Base-by-base conservation (phyloP, 768 basidiomycete species). In the Cystofilobasidium ferigula region DNA sequence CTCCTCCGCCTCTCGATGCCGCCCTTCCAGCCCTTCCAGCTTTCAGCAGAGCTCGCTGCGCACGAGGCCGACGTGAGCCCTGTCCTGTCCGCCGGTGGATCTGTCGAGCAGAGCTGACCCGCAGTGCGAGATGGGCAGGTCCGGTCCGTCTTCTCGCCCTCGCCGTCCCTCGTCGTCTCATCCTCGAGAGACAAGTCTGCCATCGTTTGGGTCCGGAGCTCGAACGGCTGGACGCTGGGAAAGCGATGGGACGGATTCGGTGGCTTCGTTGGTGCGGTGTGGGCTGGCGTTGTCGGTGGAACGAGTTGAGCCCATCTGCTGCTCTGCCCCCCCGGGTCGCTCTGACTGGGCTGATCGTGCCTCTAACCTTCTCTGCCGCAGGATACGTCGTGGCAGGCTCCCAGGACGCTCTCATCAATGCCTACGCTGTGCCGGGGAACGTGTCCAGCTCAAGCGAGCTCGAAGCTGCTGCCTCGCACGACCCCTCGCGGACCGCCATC, bases 181-280 rank as follows among this genome's bases (percentile, higher is more conserved):
- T 88, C 87, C 68, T 95, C 93, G 54, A 84, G 93, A 74, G 93
- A 97, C 80, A 80, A 87, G 20, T 89, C 90, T 47, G 88, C 90
- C 70, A 89, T 93, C 74, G 80, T 85, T 35, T 98, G 93, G 94
- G 70, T 47, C 65, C 72, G 47, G 59, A 68, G 26, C n/a, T 40
- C 54, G 5, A 61, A 62, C 24, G 56, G 81, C 63, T 81, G 83
- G 74, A 71, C 80, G 69, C 47, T 74, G 61, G 86, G 88, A 69
- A 68, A 70, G 68, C 53, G 71, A 70, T 59, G 62, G 74, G 26
- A 69, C 69, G 61, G 72, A 72, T 34, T 71, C 64, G 64, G 75
- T 69, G 58, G 73, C 47, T 78, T 74, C 73, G 81, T 94, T 69
- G 92, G 91, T 73, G 82, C 91, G 20, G 83, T 92, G 13, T 28